A percentile compares a stretch with the other conserved stretches of the same genome.
These are phyloP conservation scores for Diospyros kaki DNA, from an alignment of 148 eudicot species.

Conservation along the genomic window DNA sequence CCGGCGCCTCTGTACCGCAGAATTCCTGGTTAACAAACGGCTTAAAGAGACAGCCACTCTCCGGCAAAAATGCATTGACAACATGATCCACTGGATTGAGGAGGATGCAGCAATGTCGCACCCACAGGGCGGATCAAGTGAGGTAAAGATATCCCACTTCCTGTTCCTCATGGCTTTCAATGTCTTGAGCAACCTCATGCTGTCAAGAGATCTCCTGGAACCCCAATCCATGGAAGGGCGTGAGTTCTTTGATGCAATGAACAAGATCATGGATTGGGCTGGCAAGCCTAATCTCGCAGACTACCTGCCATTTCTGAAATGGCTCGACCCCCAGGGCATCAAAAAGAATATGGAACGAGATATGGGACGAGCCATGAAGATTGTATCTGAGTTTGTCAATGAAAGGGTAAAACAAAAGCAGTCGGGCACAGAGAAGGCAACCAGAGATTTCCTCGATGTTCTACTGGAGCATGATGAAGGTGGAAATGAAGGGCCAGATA, in stretches of 20 bases:
- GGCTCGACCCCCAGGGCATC: constrained; percentile 10
- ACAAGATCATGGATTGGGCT: constrained; percentile 4
- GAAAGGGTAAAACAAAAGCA: constrained; percentile 11
- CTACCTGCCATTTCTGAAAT: constrained; percentile 11
- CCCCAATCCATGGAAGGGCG: constrained; percentile 12
- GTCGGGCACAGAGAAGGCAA: not conserved
- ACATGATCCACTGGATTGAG: constrained; percentile 22
- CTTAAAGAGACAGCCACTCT: constrained; percentile 15
- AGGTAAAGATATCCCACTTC: constrained; percentile 17
- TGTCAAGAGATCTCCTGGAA: constrained; percentile 31
- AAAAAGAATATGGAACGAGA: constrained; percentile 8
- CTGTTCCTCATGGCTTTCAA: constrained; percentile 34
- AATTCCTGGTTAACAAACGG: constrained; percentile 15
- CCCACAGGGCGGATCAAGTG: constrained; percentile 11
- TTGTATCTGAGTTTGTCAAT: constrained; percentile 3
- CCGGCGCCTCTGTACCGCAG: constrained; percentile 17
- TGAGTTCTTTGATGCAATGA: constrained; percentile 10
- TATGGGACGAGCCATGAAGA: constrained; percentile 5
- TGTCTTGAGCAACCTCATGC: constrained; percentile 31
- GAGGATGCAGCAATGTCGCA: not conserved
- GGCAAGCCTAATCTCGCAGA: constrained; percentile 19
- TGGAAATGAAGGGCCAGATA: constrained; percentile 15
- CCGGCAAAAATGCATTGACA: constrained; percentile 14
- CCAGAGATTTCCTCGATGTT: constrained; percentile 10
- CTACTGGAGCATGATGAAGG: constrained; percentile 14